Evolutionary conservation across 192 early-diverging fungal genomes (phyloP).

Genomic region (Glomus cerebriforme): DNA sequence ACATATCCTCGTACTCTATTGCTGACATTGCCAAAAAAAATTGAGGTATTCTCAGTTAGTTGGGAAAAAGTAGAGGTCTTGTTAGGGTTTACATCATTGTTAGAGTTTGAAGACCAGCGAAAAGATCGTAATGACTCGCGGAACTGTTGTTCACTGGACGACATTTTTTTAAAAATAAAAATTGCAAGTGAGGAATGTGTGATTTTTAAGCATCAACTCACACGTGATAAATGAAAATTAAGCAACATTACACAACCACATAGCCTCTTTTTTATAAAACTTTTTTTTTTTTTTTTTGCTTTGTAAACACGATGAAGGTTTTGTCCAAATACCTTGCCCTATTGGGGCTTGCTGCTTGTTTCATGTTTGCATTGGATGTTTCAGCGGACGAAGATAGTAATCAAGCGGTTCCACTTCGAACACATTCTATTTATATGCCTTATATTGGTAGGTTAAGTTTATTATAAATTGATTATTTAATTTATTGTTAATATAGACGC

Average conservation of each 20-base stretch:
- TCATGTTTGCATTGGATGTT: neutral
- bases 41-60: constrained; percentile 31
- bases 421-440: constrained; percentile 54
- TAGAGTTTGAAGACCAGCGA: constrained; percentile 26
- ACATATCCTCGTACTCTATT: constrained; percentile 46
- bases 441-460: constrained; percentile 54
- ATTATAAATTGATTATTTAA: neutral
- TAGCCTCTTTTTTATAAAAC: too few relatives aligned
- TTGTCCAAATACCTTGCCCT: neutral
- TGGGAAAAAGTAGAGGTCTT: constrained; percentile 30
- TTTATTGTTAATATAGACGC: neutral
- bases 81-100: neutral
- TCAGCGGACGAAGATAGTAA: neutral
- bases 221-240: too few relatives aligned
- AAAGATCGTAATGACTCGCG: constrained; percentile 29
- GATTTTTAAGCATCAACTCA: too few relatives aligned
- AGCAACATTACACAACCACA: too few relatives aligned
- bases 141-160: constrained; percentile 27
- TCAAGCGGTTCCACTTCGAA: constrained; percentile 40
- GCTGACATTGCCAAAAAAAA: constrained; percentile 40
- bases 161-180: neutral
- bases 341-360: neutral
- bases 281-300: neutral
- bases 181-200: too few relatives aligned
- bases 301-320: neutral